Evolutionary conservation across 768 basidiomycete species (phyloP).

Genomic region (Amanita polypyramis): DNA sequence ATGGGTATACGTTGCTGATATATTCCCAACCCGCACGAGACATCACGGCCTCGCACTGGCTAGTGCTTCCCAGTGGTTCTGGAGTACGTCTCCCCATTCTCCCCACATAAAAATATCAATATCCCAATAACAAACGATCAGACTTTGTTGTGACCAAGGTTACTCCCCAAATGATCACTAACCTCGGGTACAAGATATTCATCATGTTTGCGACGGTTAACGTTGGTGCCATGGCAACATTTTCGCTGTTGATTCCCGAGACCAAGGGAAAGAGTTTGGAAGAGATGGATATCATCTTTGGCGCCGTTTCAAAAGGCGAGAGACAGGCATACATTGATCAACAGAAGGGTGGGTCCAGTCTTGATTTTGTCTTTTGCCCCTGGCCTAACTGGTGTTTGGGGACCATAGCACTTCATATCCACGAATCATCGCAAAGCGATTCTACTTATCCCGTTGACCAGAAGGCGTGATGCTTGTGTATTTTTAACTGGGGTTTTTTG

Average conservation of each 20-base stretch:
- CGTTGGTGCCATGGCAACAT: slow-evolving; percentile 56
- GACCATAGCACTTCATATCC: background rate
- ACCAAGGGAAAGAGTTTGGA: slow-evolving; percentile 49
- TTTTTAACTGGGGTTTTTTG: background rate
- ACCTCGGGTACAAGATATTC: slow-evolving; percentile 66
- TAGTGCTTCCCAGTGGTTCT: slow-evolving; percentile 76
- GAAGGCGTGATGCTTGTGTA: background rate
- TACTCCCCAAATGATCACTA: slow-evolving; percentile 51
- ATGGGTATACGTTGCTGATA: slow-evolving; percentile 67
- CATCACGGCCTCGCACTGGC: slow-evolving; percentile 72
- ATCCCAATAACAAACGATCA: slow-evolving; percentile 13
- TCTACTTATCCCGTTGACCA: background rate
- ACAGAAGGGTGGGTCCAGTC: slow-evolving; percentile 23
- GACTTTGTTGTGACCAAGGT: slow-evolving; percentile 68
- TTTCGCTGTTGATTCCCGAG: slow-evolving; percentile 53
- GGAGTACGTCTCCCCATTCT: slow-evolving; percentile 38
- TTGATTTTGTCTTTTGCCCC: background rate
- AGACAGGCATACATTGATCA: slow-evolving; percentile 42
- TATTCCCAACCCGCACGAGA: slow-evolving; percentile 78
- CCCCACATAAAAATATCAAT: background rate
- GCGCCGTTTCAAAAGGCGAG: slow-evolving; percentile 42
- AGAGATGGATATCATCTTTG: slow-evolving; percentile 46
- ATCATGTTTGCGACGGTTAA: slow-evolving; percentile 71
- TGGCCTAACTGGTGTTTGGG: background rate
- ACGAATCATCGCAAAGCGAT: background rate